These are phyloP conservation scores for Blastobotrys illinoisensis DNA, from an alignment of 1,139 yeast genomes.

Conservation along the genomic window DNA sequence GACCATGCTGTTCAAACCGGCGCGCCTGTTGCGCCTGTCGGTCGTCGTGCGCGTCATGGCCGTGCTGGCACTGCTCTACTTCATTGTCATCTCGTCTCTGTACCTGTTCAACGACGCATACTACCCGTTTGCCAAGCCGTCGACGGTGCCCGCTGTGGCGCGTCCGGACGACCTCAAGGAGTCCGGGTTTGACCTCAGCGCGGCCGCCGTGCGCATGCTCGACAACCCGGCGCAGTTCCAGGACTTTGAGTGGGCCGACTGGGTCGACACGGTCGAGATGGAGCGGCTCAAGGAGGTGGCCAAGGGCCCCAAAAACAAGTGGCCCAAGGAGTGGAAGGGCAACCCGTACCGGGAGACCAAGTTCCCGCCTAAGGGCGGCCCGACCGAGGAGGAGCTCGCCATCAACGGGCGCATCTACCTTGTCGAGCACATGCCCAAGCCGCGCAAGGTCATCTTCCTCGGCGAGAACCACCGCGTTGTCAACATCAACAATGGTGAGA, in stretches of 20 bases:
- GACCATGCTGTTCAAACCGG: background rate
- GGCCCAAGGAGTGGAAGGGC: constrained; percentile 11
- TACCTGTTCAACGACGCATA: constrained; percentile 19
- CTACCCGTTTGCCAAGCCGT: constrained; percentile 8
- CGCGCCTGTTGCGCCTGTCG: background rate
- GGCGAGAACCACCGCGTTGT: constrained; percentile 13
- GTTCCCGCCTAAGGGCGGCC: constrained; percentile 15
- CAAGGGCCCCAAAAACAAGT: constrained; percentile 6
- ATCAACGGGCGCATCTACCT: constrained; percentile 29
- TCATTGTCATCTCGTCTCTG: constrained; percentile 18
- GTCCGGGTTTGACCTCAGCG: constrained; percentile 14
- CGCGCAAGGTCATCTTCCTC: constrained; percentile 24
- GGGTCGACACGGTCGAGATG: constrained; percentile 27
- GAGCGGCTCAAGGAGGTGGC: constrained; percentile 13
- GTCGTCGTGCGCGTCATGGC: constrained; percentile 9
- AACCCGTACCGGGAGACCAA: constrained; percentile 12
- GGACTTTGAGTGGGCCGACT: constrained; percentile 26
- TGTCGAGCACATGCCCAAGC: constrained; percentile 22
- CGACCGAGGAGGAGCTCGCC: constrained; percentile 25
- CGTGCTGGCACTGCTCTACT: constrained; percentile 19
- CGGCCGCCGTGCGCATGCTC: constrained; percentile 11
- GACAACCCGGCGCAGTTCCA: constrained; percentile 30
- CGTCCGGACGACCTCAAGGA: background rate
- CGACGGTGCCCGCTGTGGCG: background rate
- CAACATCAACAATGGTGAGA: background rate